Evolutionary conservation across 2,329 filamentous ascomycete species (phyloP).

Genomic region (Cladosporium sp.): DNA sequence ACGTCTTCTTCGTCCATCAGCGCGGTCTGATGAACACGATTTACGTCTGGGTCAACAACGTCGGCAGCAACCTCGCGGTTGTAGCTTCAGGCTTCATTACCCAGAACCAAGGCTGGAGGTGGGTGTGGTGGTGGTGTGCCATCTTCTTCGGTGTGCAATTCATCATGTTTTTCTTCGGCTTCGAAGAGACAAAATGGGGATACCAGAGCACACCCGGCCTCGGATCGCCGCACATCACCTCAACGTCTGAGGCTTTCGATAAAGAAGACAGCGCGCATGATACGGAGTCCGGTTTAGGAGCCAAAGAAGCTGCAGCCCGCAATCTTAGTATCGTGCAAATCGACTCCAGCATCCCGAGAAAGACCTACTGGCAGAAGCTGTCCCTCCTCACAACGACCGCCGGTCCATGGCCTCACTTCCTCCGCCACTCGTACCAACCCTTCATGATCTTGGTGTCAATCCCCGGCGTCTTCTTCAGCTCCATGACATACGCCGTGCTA

Average conservation of each 20-base stretch:
- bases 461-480: conserved; percentile 35
- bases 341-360: conserved; percentile 31
- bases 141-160: conserved; percentile 35
- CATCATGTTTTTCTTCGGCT: conserved; percentile 38
- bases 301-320: conserved; percentile 6
- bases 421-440: conserved; percentile 33
- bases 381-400: conserved; percentile 29
- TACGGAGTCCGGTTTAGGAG: conserved; percentile 7
- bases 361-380: conserved; percentile 41
- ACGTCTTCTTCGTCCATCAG: conserved; percentile 42
- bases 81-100: conserved; percentile 39
- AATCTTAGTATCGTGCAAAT: conserved; percentile 22
- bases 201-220: background rate
- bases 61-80: conserved; percentile 34
- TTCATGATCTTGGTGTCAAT: conserved; percentile 33
- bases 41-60: conserved; percentile 36
- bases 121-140: conserved; percentile 45
- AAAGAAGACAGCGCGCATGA: background rate
- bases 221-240: conserved; percentile 13
- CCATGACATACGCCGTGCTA: conserved; percentile 33
- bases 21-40: conserved; percentile 42
- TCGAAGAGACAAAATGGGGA: conserved; percentile 35
- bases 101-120: conserved; percentile 42
- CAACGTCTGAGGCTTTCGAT: background rate
- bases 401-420: conserved; percentile 25